Evolutionary conservation across 176 grass and related monocot species (phyloP), one percentile per base, ranked within the genome.

Genomic region (Paspalum vaginatum): DNA sequence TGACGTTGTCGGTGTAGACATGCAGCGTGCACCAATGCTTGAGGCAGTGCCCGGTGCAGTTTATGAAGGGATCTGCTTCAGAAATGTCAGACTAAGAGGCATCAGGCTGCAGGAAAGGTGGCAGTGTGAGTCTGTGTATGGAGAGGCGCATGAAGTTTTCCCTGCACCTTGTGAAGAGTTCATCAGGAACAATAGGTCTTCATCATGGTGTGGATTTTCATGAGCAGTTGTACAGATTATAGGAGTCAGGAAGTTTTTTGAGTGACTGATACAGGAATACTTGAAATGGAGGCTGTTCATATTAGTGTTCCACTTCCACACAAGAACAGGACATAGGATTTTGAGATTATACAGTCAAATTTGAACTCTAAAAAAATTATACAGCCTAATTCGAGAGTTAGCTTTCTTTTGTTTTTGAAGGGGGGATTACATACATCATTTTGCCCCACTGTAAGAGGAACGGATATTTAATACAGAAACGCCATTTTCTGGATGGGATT

Each of bases 61-160:
- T 8, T 92, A 94, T 45, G 86, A 93, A 68, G 70, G 80, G 9
- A 88, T 98, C 8, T 92, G 92, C 64, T 85, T 98, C 67, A 84
- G 81, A 81, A 98, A 98, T 44, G 70, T 94, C 32, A 98, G 88
- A 24, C 87, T 98, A 3, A 83, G 43, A 66, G 83, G 74, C 41
- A 76, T 81, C 48, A 72, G 64, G 27, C 79, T 55, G 69, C 80
- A 84, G 72, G 25, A 42, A 11, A 53, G 60, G 61, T 98, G 92
- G 95, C 88, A 83, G 0, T 98, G 95, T 1, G 88, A 92, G n/a
- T 94, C 93, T 32, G 70, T 91, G 3, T 76, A 67, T 9, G 95
- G 95, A 78, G 92, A 94, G 75, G 92, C 85, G 0, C 85, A 85
- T 67, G 83, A 87, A 61, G 95, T 91, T 80, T 87, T 74, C 45